phyloP scores from a whole-genome alignment of 306 rosid genomes.

The Casuarina cunninghamiana region DNA sequence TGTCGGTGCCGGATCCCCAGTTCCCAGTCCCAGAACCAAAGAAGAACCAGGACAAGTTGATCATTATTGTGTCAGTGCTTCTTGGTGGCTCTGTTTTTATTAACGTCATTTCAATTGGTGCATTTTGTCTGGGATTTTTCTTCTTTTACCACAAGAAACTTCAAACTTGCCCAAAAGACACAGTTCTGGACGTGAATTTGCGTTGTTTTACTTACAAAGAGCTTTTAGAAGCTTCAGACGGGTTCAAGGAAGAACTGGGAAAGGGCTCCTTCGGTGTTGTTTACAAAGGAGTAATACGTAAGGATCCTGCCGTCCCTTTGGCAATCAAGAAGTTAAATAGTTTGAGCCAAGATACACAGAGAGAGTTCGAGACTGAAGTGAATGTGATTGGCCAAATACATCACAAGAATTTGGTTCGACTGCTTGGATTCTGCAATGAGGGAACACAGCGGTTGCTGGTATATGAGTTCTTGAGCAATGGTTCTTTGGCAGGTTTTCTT shows the following conservation, averaged over 20 bases:
- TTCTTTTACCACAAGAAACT: slow-evolving; percentile 24
- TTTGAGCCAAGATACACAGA: slow-evolving; percentile 13
- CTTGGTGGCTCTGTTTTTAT: slow-evolving; percentile 14
- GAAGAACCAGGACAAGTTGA: slow-evolving; percentile 28
- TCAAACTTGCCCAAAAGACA: background rate
- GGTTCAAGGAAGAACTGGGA: too few relatives aligned
- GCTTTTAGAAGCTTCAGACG: too few relatives aligned
- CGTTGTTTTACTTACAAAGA: too few relatives aligned
- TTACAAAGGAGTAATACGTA: background rate
- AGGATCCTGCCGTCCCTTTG: background rate
- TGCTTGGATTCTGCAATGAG: too few relatives aligned
- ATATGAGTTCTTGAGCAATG: slow-evolving; percentile 19
- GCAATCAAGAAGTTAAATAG: slow-evolving; percentile 33
- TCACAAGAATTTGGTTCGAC: too few relatives aligned
- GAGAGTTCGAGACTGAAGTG: slow-evolving; percentile 20
- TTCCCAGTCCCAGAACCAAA: slow-evolving; percentile 9
- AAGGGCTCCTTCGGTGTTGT: too few relatives aligned
- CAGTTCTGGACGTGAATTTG: slow-evolving; percentile 8
- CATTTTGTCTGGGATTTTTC: slow-evolving; percentile 19
- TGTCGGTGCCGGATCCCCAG: background rate
- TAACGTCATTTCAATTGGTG: slow-evolving; percentile 10
- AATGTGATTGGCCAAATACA: too few relatives aligned
- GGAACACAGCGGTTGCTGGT: too few relatives aligned
- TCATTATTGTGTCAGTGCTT: slow-evolving; percentile 36
- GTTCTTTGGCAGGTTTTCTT: slow-evolving; percentile 29